Base-by-base conservation (phyloP, 768 basidiomycete species). In the Termitomyces bulborhizus region DNA sequence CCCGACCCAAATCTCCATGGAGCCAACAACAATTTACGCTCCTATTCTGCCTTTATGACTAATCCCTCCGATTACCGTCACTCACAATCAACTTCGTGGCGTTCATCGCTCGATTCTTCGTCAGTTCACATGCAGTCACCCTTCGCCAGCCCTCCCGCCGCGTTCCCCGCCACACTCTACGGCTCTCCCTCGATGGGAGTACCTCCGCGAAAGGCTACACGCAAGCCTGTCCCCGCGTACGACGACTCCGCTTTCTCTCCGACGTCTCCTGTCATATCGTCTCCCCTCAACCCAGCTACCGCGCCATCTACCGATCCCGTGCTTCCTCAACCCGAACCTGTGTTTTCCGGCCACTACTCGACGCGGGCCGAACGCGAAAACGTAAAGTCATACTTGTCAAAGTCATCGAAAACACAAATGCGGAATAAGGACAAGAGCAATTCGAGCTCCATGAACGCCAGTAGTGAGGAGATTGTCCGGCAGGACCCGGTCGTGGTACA, bases 181-280 rank as follows among this genome's bases (percentile, higher is more conserved):
- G 50, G 46, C 26, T 24, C 16, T 18, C 9, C 59, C 4, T 55
- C 42, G 27, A 34, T 50, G 0, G 53, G 46, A 6, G n/a, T 26
- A 32, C 60, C 50, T 6, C 42, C 45, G 5, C 59, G 57, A 16
- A 63, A 57, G 34, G 57, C 60, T 13, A 34, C 57, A 21, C 58
- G 64, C 31, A 65, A 65, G 47, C 62, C 64, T 12, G 64, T 65
- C 4, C 64, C 64, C 3, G 60, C 50, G 1, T 65, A 65, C 46
- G 24, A 43, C 7, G 53, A 46, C 34, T 26, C 48, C 26, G 13
- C 34, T 27, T 51, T 48, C 6, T 34, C 54, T 36, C 32, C 42
- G 15, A 55, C 45, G 26, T 55, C 52, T 4, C 45, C 54, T n/a
- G 34, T 54, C 3, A 29, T 53, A 43, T n/a, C 55, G 16, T 32